These are phyloP conservation scores for Phytopythium cucurbitacearum DNA, from an alignment of 352 stramenopile species.

Conservation along the genomic window DNA sequence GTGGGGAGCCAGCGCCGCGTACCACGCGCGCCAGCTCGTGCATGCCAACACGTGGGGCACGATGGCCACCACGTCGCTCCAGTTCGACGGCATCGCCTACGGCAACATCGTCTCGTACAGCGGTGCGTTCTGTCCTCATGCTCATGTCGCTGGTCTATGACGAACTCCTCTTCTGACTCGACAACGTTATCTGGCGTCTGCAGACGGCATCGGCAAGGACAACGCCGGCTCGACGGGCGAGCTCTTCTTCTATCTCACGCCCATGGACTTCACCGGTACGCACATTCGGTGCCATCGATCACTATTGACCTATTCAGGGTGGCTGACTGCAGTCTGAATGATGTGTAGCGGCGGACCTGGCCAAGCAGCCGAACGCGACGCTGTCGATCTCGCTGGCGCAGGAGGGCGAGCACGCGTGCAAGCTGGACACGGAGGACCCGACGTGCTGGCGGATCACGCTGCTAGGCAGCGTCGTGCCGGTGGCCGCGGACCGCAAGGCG, in stretches of 20 bases:
- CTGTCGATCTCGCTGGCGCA: slow-evolving; percentile 63
- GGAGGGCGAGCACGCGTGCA: slow-evolving; percentile 39
- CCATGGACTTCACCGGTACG: slow-evolving; percentile 25
- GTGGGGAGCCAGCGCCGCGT: slow-evolving; percentile 8
- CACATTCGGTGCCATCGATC: too few relatives aligned
- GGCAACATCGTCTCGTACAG: slow-evolving; percentile 65
- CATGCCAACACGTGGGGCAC: slow-evolving; percentile 63
- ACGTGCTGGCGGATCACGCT: slow-evolving; percentile 72
- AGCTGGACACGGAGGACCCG: slow-evolving; percentile 65
- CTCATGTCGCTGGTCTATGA: not conserved
- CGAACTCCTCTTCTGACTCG: not conserved
- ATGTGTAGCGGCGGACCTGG: slow-evolving; percentile 34
- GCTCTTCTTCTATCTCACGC: slow-evolving; percentile 71
- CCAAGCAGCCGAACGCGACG: slow-evolving; percentile 44
- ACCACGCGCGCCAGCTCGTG: slow-evolving; percentile 58
- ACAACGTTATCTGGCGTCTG: not conserved
- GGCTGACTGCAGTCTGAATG: too few relatives aligned
- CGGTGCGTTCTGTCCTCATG: slow-evolving; percentile 21
- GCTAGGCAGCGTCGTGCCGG: slow-evolving; percentile 44
- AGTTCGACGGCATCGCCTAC: slow-evolving; percentile 50
- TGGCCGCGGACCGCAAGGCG: slow-evolving; percentile 29
- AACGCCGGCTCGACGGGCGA: slow-evolving; percentile 49
- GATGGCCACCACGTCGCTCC: slow-evolving; percentile 54
- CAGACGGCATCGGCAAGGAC: slow-evolving; percentile 51
- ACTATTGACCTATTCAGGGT: too few relatives aligned